Evolutionary conservation across 2,329 filamentous ascomycete species (phyloP).

Genomic region (Calonectria hawksworthii): DNA sequence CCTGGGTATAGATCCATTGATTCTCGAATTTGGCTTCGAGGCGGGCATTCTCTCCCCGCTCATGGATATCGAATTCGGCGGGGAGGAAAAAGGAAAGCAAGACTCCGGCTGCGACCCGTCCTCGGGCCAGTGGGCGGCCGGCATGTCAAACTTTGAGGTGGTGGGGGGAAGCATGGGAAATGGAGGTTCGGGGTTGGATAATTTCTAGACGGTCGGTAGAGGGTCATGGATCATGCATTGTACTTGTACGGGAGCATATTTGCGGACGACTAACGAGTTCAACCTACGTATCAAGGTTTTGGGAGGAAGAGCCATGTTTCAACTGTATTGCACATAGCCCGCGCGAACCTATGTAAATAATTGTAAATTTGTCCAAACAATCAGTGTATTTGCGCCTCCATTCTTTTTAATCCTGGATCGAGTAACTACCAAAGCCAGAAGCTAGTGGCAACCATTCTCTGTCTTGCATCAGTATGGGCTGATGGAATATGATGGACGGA

Average conservation of each 20-base stretch:
- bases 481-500: neutral
- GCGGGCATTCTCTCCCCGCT: slow-evolving; percentile 15
- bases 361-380: neutral
- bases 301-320: neutral
- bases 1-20: slow-evolving; percentile 9
- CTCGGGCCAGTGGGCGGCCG: neutral
- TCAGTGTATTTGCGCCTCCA: neutral
- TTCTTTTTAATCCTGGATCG: neutral
- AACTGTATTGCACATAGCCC: neutral
- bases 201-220: neutral
- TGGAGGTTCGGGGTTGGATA: neutral
- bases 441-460: too few relatives aligned
- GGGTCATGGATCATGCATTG: neutral
- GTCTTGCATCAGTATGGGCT: too few relatives aligned
- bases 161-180: neutral
- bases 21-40: slow-evolving; percentile 17
- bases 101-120: neutral
- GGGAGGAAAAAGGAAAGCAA: neutral
- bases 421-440: neutral
- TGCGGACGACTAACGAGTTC: neutral
- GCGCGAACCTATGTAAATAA: neutral
- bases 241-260: neutral
- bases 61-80: slow-evolving; percentile 16
- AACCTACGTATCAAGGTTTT: neutral
- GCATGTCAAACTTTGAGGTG: neutral